These are phyloP conservation scores for Saccharomycopsis capsularis DNA, from an alignment of 805 yeast species.

Conservation along the genomic window DNA sequence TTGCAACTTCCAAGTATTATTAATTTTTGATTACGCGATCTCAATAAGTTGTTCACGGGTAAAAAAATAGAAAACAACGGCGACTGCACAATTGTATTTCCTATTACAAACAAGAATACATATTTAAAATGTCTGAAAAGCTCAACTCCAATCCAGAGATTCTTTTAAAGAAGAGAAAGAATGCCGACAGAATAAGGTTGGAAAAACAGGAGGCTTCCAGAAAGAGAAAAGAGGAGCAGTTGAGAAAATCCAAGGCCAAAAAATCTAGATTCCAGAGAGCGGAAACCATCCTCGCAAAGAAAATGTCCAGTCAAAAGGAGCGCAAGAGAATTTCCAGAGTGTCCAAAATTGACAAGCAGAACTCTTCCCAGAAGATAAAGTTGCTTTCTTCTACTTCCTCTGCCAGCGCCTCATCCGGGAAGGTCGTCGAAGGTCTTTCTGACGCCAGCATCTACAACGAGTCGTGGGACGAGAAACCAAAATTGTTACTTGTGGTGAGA, in stretches of 20 bases:
- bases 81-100: too few relatives aligned
- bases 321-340: conserved; percentile 60
- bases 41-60: too few relatives aligned
- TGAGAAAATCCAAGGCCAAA: conserved; percentile 36
- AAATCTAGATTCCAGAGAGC: conserved; percentile 61
- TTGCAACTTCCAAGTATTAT: too few relatives aligned
- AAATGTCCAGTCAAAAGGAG: conserved; percentile 61
- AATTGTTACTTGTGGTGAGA: conserved; percentile 60
- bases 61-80: too few relatives aligned
- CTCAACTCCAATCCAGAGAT: conserved; percentile 70
- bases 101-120: too few relatives aligned
- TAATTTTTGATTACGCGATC: too few relatives aligned
- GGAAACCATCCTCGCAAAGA: conserved; percentile 63
- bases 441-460: conserved; percentile 26
- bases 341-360: conserved; percentile 37
- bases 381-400: conserved; percentile 26
- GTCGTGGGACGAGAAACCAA: conserved; percentile 37
- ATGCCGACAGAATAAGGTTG: conserved; percentile 63
- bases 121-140: conserved; percentile 24
- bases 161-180: conserved; percentile 69
- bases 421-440: conserved; percentile 25
- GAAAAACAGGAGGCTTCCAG: conserved; percentile 65
- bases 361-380: conserved; percentile 22
- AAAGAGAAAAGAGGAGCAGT: conserved; percentile 40
- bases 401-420: too few relatives aligned